A percentile compares a stretch with the other conserved stretches of the same genome.
These are phyloP conservation scores for Podaxis rugospora DNA, from an alignment of 768 basidiomycete genomes.

Conservation along the genomic window DNA sequence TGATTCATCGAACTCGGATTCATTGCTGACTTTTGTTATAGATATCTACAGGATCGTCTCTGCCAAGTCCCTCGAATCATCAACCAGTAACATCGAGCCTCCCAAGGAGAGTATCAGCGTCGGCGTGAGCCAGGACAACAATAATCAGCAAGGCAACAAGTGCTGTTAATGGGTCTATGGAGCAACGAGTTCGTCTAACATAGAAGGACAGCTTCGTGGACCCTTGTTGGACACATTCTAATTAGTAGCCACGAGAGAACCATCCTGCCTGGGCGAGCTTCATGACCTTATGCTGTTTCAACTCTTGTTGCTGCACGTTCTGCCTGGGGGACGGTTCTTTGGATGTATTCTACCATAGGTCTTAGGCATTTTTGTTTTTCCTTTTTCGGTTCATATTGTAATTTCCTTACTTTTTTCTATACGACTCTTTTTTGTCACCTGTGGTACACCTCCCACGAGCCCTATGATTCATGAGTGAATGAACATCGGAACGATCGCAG, in stretches of 20 bases:
- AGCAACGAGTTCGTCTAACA: background rate
- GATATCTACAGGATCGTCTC: constrained; percentile 99
- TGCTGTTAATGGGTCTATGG: constrained; percentile 47
- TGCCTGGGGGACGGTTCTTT: background rate
- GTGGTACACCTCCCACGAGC: background rate
- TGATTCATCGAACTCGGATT: background rate
- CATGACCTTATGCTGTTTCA: background rate
- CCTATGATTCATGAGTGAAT: background rate
- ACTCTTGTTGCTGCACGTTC: background rate
- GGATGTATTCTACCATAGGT: constrained; percentile 9
- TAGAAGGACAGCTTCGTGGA: constrained; percentile 6
- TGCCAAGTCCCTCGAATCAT: constrained; percentile 89
- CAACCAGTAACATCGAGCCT: constrained; percentile 71
- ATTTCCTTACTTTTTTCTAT: background rate
- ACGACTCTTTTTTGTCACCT: background rate
- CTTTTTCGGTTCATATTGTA: constrained; percentile 6
- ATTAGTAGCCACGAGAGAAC: background rate
- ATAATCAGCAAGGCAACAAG: constrained; percentile 48
- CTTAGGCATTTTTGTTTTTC: background rate
- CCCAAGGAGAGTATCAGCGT: constrained; percentile 86
- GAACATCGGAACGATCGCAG: background rate
- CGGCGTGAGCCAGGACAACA: constrained; percentile 65
- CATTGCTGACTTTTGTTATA: constrained; percentile 24
- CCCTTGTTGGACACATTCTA: background rate
- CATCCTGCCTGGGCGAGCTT: background rate